A percentile compares a stretch with the other conserved stretches of the same genome.
phyloP scores from a whole-genome alignment of 1,139 yeast species.

The Yamadazyma conglobata region DNA sequence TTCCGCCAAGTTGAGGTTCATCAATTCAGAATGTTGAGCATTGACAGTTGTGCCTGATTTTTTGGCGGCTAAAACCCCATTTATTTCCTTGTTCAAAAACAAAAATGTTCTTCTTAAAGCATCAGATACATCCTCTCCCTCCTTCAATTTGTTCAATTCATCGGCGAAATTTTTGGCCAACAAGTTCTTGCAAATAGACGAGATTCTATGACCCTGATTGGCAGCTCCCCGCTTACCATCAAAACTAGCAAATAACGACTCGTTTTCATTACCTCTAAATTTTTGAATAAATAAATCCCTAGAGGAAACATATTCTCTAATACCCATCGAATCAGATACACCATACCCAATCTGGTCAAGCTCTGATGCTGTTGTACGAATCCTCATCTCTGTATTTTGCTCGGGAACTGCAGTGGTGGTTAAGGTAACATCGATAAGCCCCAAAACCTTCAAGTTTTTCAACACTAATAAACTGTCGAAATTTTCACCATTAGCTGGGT shows the following conservation, averaged over 20 bases:
- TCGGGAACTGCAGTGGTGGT: conserved; percentile 86
- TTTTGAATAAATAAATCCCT: conserved; percentile 87
- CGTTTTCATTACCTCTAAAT: conserved; percentile 76
- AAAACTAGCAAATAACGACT: conserved; percentile 73
- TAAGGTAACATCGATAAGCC: conserved; percentile 92
- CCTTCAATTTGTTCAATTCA: conserved; percentile 53
- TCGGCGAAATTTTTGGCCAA: conserved; percentile 61
- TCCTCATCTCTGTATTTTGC: conserved; percentile 77
- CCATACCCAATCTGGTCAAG: conserved; percentile 81
- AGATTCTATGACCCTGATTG: conserved; percentile 62
- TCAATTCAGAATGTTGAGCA: conserved; percentile 39
- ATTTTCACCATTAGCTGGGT: conserved; percentile 47
- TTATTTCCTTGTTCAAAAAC: conserved; percentile 74
- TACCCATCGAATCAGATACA: conserved; percentile 83
- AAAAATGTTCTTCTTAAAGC: conserved; percentile 82
- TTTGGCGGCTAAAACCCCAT: conserved; percentile 37
- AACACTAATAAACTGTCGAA: conserved; percentile 77
- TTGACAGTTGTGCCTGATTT: conserved; percentile 27
- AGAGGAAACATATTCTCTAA: conserved; percentile 60
- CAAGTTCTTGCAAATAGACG: conserved; percentile 71
- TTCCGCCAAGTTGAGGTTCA: conserved; percentile 41
- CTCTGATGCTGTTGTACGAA: conserved; percentile 89
- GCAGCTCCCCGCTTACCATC: conserved; percentile 72
- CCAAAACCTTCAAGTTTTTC: conserved; percentile 68
- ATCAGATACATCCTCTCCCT: conserved; percentile 46